A percentile compares a stretch with the other conserved stretches of the same genome.
phyloP scores from a whole-genome alignment of 1,284 basidiomycete species.

The Ustilago trichophora region DNA sequence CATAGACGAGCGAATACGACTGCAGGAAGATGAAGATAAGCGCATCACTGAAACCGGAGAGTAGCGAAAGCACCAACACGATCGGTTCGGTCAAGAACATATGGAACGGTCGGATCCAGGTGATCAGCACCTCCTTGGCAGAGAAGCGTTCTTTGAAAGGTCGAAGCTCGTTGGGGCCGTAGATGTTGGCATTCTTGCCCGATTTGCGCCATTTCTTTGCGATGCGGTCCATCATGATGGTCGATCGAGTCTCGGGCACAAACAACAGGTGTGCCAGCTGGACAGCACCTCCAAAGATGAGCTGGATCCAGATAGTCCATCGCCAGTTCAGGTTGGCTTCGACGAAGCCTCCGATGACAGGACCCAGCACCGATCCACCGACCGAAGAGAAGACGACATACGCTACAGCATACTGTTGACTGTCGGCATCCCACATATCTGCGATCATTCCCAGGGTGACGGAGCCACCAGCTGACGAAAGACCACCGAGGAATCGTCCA shows the following conservation, averaged over 20 bases:
- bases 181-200: constrained; percentile 41
- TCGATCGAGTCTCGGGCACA: constrained; percentile 68
- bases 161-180: constrained; percentile 67
- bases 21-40: constrained; percentile 69
- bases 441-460: constrained; percentile 68
- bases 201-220: constrained; percentile 66
- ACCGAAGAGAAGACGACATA: constrained; percentile 63
- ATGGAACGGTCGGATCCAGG: constrained; percentile 66
- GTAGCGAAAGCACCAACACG: constrained; percentile 67
- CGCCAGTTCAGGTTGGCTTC: constrained; percentile 31
- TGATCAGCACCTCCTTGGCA: constrained; percentile 64
- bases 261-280: constrained; percentile 67
- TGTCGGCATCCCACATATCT: constrained; percentile 64
- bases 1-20: constrained; percentile 67
- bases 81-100: constrained; percentile 68
- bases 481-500: constrained; percentile 66
- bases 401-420: constrained; percentile 65
- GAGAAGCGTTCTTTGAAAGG: constrained; percentile 63
- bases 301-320: constrained; percentile 68
- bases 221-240: constrained; percentile 67
- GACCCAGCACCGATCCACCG: constrained; percentile 67
- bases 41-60: constrained; percentile 67
- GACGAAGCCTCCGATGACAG: constrained; percentile 58
- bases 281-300: constrained; percentile 67
- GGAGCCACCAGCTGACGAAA: constrained; percentile 67